phyloP scores from a whole-genome alignment of 2,329 filamentous ascomycete species.

The Xylaria sp. region DNA sequence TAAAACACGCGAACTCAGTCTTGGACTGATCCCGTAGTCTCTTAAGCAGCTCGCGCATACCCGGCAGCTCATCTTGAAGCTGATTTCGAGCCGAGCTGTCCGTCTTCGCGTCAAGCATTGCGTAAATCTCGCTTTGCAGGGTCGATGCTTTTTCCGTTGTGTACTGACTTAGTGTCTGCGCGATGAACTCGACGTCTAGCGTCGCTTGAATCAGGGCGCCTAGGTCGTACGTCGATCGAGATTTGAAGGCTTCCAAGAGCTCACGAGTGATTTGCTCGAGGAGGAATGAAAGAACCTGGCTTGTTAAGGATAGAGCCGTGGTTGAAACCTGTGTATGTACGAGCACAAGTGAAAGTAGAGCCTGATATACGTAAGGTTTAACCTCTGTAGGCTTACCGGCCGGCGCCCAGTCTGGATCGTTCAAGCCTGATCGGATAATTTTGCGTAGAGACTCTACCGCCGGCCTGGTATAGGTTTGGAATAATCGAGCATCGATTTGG shows the following conservation, averaged over 20 bases:
- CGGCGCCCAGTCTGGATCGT: conserved; percentile 77
- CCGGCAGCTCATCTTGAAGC: conserved; percentile 87
- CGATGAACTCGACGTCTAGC: conserved; percentile 95
- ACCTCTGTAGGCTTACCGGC: conserved; percentile 75
- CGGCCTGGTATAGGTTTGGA: conserved; percentile 89
- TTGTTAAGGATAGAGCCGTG: conserved; percentile 78
- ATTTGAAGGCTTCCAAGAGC: conserved; percentile 81
- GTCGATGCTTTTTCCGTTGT: conserved; percentile 84
- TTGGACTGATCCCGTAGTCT: conserved; percentile 81
- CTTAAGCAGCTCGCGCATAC: conserved; percentile 90
- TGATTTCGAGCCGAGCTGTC: conserved; percentile 84
- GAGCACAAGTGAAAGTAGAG: conserved; percentile 85
- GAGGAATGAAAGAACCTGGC: conserved; percentile 85
- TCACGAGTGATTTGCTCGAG: conserved; percentile 83
- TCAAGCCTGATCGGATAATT: conserved; percentile 80
- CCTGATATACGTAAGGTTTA: conserved; percentile 88
- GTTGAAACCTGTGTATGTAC: conserved; percentile 91
- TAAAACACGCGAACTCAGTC: conserved; percentile 89
- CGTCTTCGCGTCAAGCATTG: conserved; percentile 88
- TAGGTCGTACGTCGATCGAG: conserved; percentile 76
- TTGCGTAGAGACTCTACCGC: conserved; percentile 73
- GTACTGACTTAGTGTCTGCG: conserved; percentile 91
- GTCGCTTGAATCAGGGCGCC: conserved; percentile 95
- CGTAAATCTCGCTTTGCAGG: conserved; percentile 89
- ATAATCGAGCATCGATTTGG: conserved; percentile 91